Evolutionary conservation across 2,329 filamentous ascomycete species (phyloP).

Genomic region (Chrysoporthe cubensis): DNA sequence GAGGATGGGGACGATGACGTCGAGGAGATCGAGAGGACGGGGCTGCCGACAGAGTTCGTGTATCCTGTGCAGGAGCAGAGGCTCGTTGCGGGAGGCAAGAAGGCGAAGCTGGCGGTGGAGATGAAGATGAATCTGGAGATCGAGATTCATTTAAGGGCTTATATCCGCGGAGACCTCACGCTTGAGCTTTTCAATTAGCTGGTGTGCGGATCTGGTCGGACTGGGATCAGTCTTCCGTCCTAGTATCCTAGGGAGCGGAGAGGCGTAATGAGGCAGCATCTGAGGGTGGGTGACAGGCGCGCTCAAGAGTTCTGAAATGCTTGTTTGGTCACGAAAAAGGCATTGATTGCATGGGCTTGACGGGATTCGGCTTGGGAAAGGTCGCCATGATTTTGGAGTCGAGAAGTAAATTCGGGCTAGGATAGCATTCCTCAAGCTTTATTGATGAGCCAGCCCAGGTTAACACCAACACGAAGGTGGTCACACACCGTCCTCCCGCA

Average conservation of each 20-base stretch:
- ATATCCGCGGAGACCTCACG: conserved; percentile 69
- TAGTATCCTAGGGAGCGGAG: neutral
- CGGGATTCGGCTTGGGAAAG: too few species aligned
- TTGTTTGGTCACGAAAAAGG: neutral
- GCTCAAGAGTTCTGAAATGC: neutral
- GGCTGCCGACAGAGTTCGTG: neutral
- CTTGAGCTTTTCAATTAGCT: conserved; percentile 49
- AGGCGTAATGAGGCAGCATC: neutral
- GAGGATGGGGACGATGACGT: neutral
- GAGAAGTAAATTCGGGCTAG: conserved; percentile 10
- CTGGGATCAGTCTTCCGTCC: neutral
- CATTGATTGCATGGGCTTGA: neutral
- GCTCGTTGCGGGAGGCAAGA: conserved; percentile 26
- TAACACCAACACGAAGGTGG: neutral
- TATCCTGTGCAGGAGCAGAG: neutral
- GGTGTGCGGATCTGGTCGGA: neutral
- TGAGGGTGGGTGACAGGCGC: neutral
- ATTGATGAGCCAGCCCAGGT: neutral
- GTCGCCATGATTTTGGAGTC: neutral
- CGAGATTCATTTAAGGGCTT: conserved; percentile 70
- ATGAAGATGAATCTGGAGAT: conserved; percentile 70
- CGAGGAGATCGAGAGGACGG: conserved; percentile 2
- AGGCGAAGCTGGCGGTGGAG: conserved; percentile 34
- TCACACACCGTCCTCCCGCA: neutral
- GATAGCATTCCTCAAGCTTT: conserved; percentile 4